Percentiles rank a stretch among this genome's conserved stretches.
These are phyloP conservation scores for Penicillium goetzii DNA, from an alignment of 495 filamentous ascomycete genomes.

Conservation along the genomic window DNA sequence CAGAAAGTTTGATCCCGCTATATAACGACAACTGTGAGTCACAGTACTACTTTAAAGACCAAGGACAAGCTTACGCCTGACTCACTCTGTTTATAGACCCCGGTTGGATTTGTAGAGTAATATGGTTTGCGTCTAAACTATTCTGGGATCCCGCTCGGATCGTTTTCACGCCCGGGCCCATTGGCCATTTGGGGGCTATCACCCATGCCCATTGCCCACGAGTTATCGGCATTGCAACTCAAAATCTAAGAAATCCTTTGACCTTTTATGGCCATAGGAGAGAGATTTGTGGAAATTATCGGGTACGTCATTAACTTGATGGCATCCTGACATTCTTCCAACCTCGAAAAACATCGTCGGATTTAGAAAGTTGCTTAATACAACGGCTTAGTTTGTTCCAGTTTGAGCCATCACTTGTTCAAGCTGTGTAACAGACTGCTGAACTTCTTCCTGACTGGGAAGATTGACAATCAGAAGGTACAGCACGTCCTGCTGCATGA, in stretches of 20 bases:
- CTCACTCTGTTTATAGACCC: background rate
- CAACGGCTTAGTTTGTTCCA: background rate
- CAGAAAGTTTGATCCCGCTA: background rate
- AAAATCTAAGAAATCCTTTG: background rate
- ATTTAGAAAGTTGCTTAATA: background rate
- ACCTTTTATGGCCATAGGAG: background rate
- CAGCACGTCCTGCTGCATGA: slow-evolving; percentile 14
- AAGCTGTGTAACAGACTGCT: slow-evolving; percentile 17
- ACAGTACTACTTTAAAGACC: background rate
- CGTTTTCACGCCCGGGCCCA: background rate
- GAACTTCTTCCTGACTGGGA: slow-evolving; percentile 9
- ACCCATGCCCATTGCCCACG: background rate
- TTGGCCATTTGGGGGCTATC: background rate
- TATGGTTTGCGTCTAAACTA: background rate
- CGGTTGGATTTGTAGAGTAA: background rate
- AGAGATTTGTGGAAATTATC: background rate
- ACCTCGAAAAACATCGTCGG: background rate
- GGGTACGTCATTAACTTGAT: background rate
- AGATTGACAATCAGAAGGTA: slow-evolving; percentile 18
- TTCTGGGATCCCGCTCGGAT: background rate
- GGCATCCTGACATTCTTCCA: background rate
- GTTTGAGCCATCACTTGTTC: slow-evolving; percentile 2
- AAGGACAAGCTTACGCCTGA: background rate
- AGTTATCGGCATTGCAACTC: background rate
- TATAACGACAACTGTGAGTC: background rate